A percentile compares a stretch with the other conserved stretches of the same genome.
These are phyloP conservation scores for Fusarium sp. DNA, from an alignment of 2,329 filamentous ascomycete genomes.

Conservation along the genomic window DNA sequence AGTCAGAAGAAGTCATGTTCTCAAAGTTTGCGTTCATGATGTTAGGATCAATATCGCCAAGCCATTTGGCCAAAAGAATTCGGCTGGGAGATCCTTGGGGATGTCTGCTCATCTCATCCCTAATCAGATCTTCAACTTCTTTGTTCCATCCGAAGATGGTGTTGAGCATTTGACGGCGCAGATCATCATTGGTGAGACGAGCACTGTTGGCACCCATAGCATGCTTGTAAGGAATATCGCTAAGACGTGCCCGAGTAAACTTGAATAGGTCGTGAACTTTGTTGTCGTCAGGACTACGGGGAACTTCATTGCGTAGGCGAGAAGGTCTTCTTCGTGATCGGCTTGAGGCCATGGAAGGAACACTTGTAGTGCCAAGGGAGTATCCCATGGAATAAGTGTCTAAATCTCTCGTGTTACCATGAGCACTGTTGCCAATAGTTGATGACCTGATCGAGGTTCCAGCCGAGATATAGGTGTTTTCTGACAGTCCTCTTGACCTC, in stretches of 20 bases:
- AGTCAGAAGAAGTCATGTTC: conserved; percentile 92
- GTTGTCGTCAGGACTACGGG: conserved; percentile 79
- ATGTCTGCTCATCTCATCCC: conserved; percentile 85
- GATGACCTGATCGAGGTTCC: conserved; percentile 62
- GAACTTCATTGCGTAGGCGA: conserved; percentile 81
- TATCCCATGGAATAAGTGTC: conserved; percentile 68
- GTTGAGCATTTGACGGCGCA: conserved; percentile 89
- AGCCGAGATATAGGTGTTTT: conserved; percentile 76
- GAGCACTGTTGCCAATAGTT: conserved; percentile 43
- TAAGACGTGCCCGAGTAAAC: conserved; percentile 82
- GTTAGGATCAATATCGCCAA: conserved; percentile 86
- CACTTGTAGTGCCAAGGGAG: conserved; percentile 52
- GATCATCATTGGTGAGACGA: conserved; percentile 78
- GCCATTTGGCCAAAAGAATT: conserved; percentile 90
- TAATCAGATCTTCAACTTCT: conserved; percentile 82
- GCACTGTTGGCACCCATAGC: conserved; percentile 68
- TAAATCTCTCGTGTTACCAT: conserved; percentile 44
- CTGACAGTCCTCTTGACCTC: conserved; percentile 66
- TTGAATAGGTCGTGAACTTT: conserved; percentile 85
- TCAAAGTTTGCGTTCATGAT: conserved; percentile 83
- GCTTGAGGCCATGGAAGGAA: conserved; percentile 61
- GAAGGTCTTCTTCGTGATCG: conserved; percentile 68
- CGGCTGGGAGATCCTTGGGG: conserved; percentile 78
- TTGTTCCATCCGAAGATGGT: conserved; percentile 96
- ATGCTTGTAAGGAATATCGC: conserved; percentile 84